These are phyloP conservation scores for Leishmania major DNA, from an alignment of 208 protist genomes.

Conservation along the genomic window DNA sequence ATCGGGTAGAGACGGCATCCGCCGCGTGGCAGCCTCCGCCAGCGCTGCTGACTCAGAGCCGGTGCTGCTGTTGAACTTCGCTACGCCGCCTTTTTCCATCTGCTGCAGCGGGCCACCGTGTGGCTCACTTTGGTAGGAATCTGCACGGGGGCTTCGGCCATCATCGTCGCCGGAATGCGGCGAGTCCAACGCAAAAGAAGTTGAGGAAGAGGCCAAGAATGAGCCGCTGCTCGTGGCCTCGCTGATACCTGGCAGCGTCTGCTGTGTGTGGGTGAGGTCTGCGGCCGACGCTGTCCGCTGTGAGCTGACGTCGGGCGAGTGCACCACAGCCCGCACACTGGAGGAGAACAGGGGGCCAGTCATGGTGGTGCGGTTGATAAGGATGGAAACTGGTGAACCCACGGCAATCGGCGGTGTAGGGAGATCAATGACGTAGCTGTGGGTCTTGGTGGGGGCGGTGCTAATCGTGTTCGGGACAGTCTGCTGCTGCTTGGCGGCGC, in stretches of 20 bases:
- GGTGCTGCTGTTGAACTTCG: background rate
- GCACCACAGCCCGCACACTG: constrained; percentile 29
- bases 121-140: background rate
- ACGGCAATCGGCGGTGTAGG: constrained; percentile 23
- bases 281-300: constrained; percentile 8
- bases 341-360: constrained; percentile 2
- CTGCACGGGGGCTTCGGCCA: too few species aligned
- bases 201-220: background rate
- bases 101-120: background rate
- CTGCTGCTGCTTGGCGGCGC: background rate
- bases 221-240: constrained; percentile 9
- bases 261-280: constrained; percentile 10
- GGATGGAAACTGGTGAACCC: constrained; percentile 32
- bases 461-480: background rate
- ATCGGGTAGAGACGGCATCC: background rate
- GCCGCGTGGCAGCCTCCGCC: background rate
- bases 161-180: background rate
- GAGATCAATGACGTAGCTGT: constrained; percentile 16
- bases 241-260: constrained; percentile 5
- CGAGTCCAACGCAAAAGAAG: background rate
- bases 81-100: background rate
- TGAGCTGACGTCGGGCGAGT: constrained; percentile 22
- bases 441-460: background rate
- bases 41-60: background rate
- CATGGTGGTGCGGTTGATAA: constrained; percentile 25